A percentile compares a stretch with the other conserved stretches of the same genome.
These are phyloP conservation scores for Acarospora socialis DNA, from an alignment of 2,329 filamentous ascomycete species.

Conservation along the genomic window DNA sequence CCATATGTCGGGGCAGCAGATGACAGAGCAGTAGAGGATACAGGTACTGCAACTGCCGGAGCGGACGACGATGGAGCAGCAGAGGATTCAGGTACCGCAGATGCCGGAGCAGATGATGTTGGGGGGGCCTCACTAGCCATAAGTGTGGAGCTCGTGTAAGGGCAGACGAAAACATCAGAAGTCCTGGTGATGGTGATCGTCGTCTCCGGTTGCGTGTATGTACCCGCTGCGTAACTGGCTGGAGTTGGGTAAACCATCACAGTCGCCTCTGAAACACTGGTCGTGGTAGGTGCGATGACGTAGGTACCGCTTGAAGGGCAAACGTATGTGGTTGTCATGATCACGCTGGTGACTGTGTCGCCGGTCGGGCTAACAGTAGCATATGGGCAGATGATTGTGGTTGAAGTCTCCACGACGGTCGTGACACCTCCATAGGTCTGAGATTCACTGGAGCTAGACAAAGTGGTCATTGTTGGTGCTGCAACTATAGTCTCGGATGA, in stretches of 20 bases:
- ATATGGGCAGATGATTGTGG: slow-evolving; percentile 56
- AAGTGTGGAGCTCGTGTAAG: slow-evolving; percentile 39
- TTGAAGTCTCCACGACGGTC: slow-evolving; percentile 51
- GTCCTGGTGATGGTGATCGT: slow-evolving; percentile 56
- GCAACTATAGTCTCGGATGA: slow-evolving; percentile 53
- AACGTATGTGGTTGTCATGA: slow-evolving; percentile 55
- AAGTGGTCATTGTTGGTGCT: slow-evolving; percentile 45
- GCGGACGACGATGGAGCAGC: neutral
- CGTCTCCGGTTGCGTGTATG: slow-evolving; percentile 55
- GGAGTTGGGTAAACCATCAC: slow-evolving; percentile 50
- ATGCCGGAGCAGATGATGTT: slow-evolving; percentile 16
- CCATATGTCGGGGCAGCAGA: slow-evolving; percentile 16
- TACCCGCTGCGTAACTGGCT: slow-evolving; percentile 51
- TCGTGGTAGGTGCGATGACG: slow-evolving; percentile 57
- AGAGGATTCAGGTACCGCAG: slow-evolving; percentile 16
- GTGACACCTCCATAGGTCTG: slow-evolving; percentile 61
- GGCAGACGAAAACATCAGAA: slow-evolving; percentile 55
- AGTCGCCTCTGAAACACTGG: slow-evolving; percentile 38
- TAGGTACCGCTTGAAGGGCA: slow-evolving; percentile 63
- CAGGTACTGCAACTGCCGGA: slow-evolving; percentile 2
- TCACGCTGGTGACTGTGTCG: slow-evolving; percentile 48
- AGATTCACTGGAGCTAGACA: slow-evolving; percentile 49
- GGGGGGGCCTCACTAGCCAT: slow-evolving; percentile 20
- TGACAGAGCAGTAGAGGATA: slow-evolving; percentile 18
- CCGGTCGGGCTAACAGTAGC: slow-evolving; percentile 47